Evolutionary conservation across 106 monocot genomes (phyloP), one percentile per base, ranked within the genome.

Genomic region (Vanilla planifolia): DNA sequence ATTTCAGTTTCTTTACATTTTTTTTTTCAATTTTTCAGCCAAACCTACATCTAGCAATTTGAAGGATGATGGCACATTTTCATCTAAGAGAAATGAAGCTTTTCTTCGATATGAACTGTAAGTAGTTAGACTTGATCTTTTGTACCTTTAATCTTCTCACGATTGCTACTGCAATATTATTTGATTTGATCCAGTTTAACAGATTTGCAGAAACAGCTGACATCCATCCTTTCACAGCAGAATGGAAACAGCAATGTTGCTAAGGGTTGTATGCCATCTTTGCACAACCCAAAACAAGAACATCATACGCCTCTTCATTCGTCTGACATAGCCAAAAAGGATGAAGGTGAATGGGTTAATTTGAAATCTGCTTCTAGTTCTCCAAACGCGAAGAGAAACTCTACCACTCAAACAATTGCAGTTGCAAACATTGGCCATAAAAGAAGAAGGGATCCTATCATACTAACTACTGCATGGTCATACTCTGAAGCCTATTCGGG

Each of bases 81-180:
- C 64, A 59, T 71, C 59, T 20, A 85, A 69, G 69, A 85, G 71
- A 63, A 77, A 65, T 69, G 86, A 86, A 71, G 91, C 91, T 51
- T 80, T 73, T 60, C 71, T 79, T 48, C 70, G 85, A 75, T 92
- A 83, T 72, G 70, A 83, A 74, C 82, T 92, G 91, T 92, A 72
- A 74, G 86, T 77, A 19, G 22, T 11, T 48, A 16, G 32, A 28
- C 22, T 34, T 46, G 16, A 40, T 6, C 41, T 55, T 60, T 48
- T 65, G 24, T 30, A 41, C 65, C 55, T 33, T 17, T 26, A 19
- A 50, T 8, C 36, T 42, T 24, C 34, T 13, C 19, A 34, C 51
- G 51, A 24, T n/a, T 47, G 20, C 17, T 58, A 57, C 19, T 70
- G 61, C 47, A 62, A 34, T 61, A 71, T 35, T 62, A 59, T 30